Evolutionary conservation across 2,329 filamentous ascomycete genomes (phyloP), one percentile per base, ranked within the genome.

Genomic region (Coniochaeta sp.): DNA sequence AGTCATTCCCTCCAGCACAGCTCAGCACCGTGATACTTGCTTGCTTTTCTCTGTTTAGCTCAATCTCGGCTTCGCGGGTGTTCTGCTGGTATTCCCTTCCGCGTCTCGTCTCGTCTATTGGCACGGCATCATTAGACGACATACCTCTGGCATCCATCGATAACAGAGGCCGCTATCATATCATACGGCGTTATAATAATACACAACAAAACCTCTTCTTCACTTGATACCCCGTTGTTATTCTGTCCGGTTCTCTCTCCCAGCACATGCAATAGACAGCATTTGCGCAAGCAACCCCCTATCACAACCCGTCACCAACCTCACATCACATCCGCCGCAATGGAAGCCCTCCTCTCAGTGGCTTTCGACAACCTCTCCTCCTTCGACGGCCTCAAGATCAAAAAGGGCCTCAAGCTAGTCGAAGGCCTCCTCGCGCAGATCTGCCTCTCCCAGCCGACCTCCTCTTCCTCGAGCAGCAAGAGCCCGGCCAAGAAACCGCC

Each of bases 291-390:
- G 47, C 47, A 31, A 52, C 11, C 26, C 38, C 47, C 44, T 50
- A 26, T 22, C 19, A 11, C 44, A 33, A 19, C 14, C 12, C 28
- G 36, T 36, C 31, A 26, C 9, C 50, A 17, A 19, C 34, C 17
- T 43, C 28, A 28, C 43, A 9, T 31, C 47, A 52, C 47, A 52
- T 50, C 5, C 44, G 19, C 11, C 69, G 74, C 67, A 69, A 98
- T 98, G 95, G 95, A 98, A 79, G 87, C 90, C 58, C 84, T 98
- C 31, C 82, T 98, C 60, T 96, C 91, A 52, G 87, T 96, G 72
- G 92, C 93, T 63, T 98, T 98, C 76, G 93, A 97, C 79, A 96
- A 96, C 76, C 88, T 97, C 65, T 96, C 93, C 63, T 97, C 93
- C 57, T 93, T 93, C 73, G 92, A 97, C 69, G 87, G 88, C 61